Evolutionary conservation across 768 basidiomycete species (phyloP).

Genomic region (Trametes elegans): DNA sequence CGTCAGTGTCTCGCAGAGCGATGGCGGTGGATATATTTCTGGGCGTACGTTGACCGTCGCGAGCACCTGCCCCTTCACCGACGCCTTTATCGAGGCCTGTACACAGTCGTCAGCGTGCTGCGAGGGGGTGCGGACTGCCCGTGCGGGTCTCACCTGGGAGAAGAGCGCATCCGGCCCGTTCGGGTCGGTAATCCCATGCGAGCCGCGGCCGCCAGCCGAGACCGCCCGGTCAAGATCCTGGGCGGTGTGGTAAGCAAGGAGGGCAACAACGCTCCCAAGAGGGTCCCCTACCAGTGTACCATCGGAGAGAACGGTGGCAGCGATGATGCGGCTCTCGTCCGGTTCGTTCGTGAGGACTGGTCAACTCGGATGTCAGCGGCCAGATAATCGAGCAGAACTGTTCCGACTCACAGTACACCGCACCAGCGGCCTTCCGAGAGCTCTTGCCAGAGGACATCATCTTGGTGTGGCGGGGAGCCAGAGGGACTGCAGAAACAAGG

Average conservation of each 20-base stretch:
- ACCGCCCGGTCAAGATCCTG: slow-evolving; percentile 23
- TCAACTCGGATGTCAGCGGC: background rate
- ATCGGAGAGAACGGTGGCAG: slow-evolving; percentile 39
- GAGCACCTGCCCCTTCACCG: slow-evolving; percentile 21
- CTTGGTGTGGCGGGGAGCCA: slow-evolving; percentile 9
- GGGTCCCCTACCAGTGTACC: slow-evolving; percentile 38
- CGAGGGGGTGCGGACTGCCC: background rate
- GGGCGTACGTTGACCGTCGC: slow-evolving; percentile 23
- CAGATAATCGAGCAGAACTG: too few relatives aligned
- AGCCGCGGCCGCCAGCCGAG: slow-evolving; percentile 20
- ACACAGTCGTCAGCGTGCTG: background rate
- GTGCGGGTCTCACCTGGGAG: slow-evolving; percentile 12
- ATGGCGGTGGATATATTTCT: background rate
- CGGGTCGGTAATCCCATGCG: slow-evolving; percentile 19
- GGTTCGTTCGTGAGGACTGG: slow-evolving; percentile 52
- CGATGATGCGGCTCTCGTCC: slow-evolving; percentile 42
- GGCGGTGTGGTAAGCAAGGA: background rate
- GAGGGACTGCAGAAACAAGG: slow-evolving; percentile 8
- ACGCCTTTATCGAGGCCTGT: slow-evolving; percentile 25
- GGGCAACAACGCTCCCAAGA: too few relatives aligned
- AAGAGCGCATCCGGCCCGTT: slow-evolving; percentile 24
- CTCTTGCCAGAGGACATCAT: slow-evolving; percentile 13
- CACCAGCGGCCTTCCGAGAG: slow-evolving; percentile 8
- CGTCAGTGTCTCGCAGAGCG: background rate
- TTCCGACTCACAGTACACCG: slow-evolving; percentile 11